These are phyloP conservation scores for Dictyostelium intermedium DNA, from an alignment of 78 protist genomes.

Conservation along the genomic window DNA sequence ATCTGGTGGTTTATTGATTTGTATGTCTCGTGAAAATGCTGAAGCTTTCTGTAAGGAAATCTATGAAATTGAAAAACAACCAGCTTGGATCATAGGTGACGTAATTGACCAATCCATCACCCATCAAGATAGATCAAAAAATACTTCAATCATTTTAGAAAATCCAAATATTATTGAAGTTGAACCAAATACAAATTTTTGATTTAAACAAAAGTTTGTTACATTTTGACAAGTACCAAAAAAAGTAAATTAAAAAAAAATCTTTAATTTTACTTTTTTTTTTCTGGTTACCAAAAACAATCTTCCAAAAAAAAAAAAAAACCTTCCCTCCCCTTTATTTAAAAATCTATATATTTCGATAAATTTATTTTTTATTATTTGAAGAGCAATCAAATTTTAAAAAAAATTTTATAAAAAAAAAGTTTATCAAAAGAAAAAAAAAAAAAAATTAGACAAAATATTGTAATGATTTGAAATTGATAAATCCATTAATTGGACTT, in stretches of 20 bases:
- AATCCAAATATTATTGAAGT: constrained; percentile 35
- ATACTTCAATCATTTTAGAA: constrained; percentile 13
- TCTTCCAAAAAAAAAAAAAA: not conserved
- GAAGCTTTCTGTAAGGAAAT: constrained; percentile 53
- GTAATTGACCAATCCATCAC: constrained; percentile 18
- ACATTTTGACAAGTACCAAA: not conserved
- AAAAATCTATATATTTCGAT: not conserved
- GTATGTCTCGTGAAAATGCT: constrained; percentile 69
- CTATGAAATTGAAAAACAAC: constrained; percentile 77
- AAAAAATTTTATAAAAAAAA: not conserved
- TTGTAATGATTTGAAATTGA: constrained; percentile 26
- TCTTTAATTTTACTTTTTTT: not conserved
- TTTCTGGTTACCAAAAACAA: too few relatives aligned
- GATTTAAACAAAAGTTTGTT: not conserved
- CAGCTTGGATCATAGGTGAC: constrained; percentile 85
- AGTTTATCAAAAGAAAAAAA: not conserved
- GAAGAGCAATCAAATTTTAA: not conserved
- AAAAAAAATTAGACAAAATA: not conserved
- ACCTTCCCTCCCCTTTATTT: not conserved
- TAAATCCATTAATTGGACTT: constrained; percentile 4
- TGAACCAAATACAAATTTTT: constrained; percentile 32
- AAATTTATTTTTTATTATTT: not conserved
- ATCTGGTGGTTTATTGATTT: constrained; percentile 87
- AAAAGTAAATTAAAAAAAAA: not conserved
- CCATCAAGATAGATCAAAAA: not conserved